Conservation (phyloP, 352 stramenopile genomes). For the Aphanomyces stellatus region DNA sequence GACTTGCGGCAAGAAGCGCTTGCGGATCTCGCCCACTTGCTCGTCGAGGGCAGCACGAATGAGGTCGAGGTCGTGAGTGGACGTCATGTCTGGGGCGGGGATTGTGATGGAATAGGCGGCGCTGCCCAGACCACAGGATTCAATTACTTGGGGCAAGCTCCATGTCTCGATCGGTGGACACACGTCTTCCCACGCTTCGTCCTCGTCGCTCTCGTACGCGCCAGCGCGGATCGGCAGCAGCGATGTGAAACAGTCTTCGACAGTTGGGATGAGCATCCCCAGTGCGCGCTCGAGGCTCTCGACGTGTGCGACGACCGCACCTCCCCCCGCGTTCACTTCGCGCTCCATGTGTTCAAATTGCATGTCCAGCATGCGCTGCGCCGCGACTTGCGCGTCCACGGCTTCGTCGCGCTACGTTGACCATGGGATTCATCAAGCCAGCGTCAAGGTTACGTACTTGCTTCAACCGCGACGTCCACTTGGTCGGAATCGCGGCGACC, state of each 20-base stretch:
- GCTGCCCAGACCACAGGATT: slow-evolving; percentile 2
- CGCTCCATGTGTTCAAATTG: slow-evolving; percentile 5
- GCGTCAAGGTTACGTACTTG: neutral
- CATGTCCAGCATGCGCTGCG: neutral
- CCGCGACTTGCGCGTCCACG: too few relatives aligned
- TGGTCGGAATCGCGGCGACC: neutral
- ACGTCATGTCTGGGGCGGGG: neutral
- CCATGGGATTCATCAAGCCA: too few relatives aligned
- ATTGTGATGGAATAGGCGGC: neutral
- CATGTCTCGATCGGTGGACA: neutral
- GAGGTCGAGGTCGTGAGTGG: neutral
- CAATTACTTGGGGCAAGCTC: neutral
- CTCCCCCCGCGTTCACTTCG: neutral
- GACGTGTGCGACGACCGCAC: neutral
- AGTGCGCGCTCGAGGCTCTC: neutral
- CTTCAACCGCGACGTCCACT: neutral
- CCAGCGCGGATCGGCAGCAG: neutral
- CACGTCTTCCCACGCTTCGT: slow-evolving; percentile 1
- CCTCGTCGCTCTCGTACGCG: neutral
- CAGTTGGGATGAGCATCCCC: neutral
- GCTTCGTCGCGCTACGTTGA: too few relatives aligned
- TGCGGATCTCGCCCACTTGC: neutral
- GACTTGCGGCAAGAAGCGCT: neutral
- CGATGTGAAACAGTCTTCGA: neutral
- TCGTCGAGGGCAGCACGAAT: neutral